Evolutionary conservation across 1,139 yeast genomes (phyloP).

Genomic region (Pichia sp.): DNA sequence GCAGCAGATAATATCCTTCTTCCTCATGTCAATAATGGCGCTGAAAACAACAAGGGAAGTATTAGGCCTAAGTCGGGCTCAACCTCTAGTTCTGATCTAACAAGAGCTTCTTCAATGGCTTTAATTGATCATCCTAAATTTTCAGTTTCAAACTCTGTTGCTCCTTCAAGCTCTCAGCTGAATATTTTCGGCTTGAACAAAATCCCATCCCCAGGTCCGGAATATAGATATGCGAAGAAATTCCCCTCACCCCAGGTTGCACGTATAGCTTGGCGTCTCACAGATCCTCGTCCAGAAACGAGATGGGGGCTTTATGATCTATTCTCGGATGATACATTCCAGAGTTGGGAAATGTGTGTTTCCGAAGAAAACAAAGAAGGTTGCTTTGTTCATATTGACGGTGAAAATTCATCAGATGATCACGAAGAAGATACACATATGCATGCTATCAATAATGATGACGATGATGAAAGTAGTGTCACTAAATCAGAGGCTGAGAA

Average conservation of each 20-base stretch:
- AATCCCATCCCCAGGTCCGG: slow-evolving; percentile 36
- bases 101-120: background rate
- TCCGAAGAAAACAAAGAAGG: slow-evolving; percentile 41
- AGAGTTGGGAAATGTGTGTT: slow-evolving; percentile 56
- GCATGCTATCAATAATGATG: background rate
- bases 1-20: background rate
- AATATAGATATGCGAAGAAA: slow-evolving; percentile 63
- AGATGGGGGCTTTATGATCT: slow-evolving; percentile 55
- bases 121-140: background rate
- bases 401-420: slow-evolving; percentile 1
- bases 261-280: slow-evolving; percentile 72
- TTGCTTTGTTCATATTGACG: slow-evolving; percentile 15
- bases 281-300: slow-evolving; percentile 54
- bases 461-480: background rate
- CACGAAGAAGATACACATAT: background rate
- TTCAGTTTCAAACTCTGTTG: slow-evolving; percentile 6
- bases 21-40: background rate
- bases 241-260: slow-evolving; percentile 61
- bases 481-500: background rate
- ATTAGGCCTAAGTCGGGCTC: background rate
- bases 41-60: background rate
- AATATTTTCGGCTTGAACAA: slow-evolving; percentile 6
- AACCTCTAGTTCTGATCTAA: slow-evolving; percentile 15
- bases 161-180: slow-evolving; percentile 4
- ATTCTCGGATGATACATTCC: slow-evolving; percentile 63